Evolutionary conservation across 2,329 filamentous ascomycete genomes (phyloP).

Genomic region (Exophiala viscosa): DNA sequence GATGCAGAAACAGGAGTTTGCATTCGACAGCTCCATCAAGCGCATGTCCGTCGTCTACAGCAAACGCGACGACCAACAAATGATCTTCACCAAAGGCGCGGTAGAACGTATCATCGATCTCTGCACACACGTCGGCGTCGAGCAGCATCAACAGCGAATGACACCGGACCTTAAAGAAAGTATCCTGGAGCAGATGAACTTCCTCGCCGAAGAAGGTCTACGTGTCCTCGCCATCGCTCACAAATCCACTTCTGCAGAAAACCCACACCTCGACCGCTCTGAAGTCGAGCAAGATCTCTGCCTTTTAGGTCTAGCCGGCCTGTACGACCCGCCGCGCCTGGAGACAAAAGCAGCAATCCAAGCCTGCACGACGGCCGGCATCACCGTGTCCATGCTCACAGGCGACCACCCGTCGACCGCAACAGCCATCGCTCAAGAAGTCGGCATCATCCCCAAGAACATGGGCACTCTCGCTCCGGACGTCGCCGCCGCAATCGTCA

Average conservation of each 20-base stretch:
- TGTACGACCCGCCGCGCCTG: slow-evolving; percentile 60
- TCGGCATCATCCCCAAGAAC: slow-evolving; percentile 52
- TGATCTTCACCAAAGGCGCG: slow-evolving; percentile 60
- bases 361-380: slow-evolving; percentile 52
- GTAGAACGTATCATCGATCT: slow-evolving; percentile 59
- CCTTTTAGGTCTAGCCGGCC: slow-evolving; percentile 57
- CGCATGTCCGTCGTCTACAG: slow-evolving; percentile 63
- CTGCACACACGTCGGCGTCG: slow-evolving; percentile 47
- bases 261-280: slow-evolving; percentile 42
- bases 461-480: slow-evolving; percentile 43
- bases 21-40: slow-evolving; percentile 63
- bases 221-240: slow-evolving; percentile 58
- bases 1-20: slow-evolving; percentile 58
- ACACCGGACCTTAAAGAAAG: slow-evolving; percentile 41
- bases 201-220: slow-evolving; percentile 56
- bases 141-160: slow-evolving; percentile 39
- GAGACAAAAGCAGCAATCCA: slow-evolving; percentile 57
- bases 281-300: slow-evolving; percentile 53
- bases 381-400: slow-evolving; percentile 57
- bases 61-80: slow-evolving; percentile 30
- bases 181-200: slow-evolving; percentile 54
- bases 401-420: slow-evolving; percentile 57
- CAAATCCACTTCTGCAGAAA: slow-evolving; percentile 31
- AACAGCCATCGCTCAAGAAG: slow-evolving; percentile 55
- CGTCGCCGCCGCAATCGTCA: slow-evolving; percentile 49